Conservation (phyloP, 306 rosid genomes). For the Glycine latifolia region DNA sequence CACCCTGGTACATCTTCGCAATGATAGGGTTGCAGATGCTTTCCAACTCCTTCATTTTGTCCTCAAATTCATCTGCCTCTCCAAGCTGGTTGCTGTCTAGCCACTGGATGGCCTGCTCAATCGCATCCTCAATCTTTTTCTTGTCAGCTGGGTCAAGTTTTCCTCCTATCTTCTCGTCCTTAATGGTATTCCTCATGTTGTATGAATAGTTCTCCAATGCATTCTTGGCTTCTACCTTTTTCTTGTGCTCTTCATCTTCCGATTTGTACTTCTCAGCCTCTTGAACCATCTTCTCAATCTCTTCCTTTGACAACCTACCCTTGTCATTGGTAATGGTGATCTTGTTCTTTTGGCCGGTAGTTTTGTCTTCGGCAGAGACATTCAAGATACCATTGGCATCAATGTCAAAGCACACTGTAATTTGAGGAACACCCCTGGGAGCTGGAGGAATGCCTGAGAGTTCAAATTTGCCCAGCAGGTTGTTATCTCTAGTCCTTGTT, state of each 20-base stretch:
- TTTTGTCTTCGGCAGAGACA: conserved; percentile 77
- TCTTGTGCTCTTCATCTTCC: conserved; percentile 72
- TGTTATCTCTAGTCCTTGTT: conserved; percentile 75
- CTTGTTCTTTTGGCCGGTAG: conserved; percentile 77
- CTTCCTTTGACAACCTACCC: conserved; percentile 81
- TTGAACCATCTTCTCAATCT: conserved; percentile 81
- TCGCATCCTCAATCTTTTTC: conserved; percentile 74
- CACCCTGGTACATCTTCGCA: conserved; percentile 85
- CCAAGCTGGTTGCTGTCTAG: conserved; percentile 71
- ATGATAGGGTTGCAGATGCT: conserved; percentile 64
- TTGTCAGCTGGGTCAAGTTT: conserved; percentile 66
- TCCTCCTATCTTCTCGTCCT: conserved; percentile 71
- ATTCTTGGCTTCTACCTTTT: conserved; percentile 60
- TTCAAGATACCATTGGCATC: conserved; percentile 85
- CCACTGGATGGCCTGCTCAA: conserved; percentile 76
- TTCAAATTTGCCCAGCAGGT: conserved; percentile 76
- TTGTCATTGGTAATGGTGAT: conserved; percentile 84
- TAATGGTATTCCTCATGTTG: conserved; percentile 39
- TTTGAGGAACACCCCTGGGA: conserved; percentile 82
- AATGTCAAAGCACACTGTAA: conserved; percentile 77
- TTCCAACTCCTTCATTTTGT: conserved; percentile 85
- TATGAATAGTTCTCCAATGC: conserved; percentile 70
- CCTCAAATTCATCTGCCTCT: conserved; percentile 74
- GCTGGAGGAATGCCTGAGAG: conserved; percentile 86
- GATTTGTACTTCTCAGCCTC: conserved; percentile 86